Conservation (phyloP, 257 asterid genomes). For the Solanum stenotomum region DNA sequence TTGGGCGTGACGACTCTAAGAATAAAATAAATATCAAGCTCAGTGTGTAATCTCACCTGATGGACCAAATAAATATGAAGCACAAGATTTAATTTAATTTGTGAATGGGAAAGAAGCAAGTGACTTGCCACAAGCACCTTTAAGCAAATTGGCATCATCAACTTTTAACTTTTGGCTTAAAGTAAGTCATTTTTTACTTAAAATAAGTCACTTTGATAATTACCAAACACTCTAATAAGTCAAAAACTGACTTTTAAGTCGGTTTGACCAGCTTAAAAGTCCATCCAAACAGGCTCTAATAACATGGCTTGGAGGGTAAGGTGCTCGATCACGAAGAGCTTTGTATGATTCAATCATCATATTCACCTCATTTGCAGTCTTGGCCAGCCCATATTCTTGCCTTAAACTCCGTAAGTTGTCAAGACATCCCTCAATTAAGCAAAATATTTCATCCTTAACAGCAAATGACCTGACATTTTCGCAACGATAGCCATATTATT, state of each 20-base stretch:
- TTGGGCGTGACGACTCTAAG: neutral
- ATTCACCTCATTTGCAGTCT: slow-evolving; percentile 85
- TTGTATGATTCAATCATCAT: slow-evolving; percentile 89
- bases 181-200: too few species aligned
- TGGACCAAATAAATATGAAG: neutral
- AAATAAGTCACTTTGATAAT: too few species aligned
- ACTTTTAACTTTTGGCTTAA: too few species aligned
- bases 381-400: slow-evolving; percentile 78
- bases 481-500: too few species aligned
- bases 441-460: slow-evolving; percentile 85
- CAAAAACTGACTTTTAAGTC: slow-evolving; percentile 25
- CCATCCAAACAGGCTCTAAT: too few species aligned
- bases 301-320: slow-evolving; percentile 89
- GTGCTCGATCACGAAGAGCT: slow-evolving; percentile 91
- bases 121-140: slow-evolving; percentile 98
- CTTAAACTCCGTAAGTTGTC: slow-evolving; percentile 88
- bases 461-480: slow-evolving; percentile 60
- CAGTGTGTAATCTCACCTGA: neutral
- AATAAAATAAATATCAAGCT: neutral
- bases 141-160: slow-evolving; percentile 78
- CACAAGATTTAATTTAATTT: too few species aligned
- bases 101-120: slow-evolving; percentile 84
- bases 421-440: slow-evolving; percentile 82
- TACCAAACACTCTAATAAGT: slow-evolving; percentile 3
- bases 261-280: too few species aligned